These are phyloP conservation scores for Triangularia verruculosa DNA, from an alignment of 2,329 filamentous ascomycete species.

Conservation along the genomic window DNA sequence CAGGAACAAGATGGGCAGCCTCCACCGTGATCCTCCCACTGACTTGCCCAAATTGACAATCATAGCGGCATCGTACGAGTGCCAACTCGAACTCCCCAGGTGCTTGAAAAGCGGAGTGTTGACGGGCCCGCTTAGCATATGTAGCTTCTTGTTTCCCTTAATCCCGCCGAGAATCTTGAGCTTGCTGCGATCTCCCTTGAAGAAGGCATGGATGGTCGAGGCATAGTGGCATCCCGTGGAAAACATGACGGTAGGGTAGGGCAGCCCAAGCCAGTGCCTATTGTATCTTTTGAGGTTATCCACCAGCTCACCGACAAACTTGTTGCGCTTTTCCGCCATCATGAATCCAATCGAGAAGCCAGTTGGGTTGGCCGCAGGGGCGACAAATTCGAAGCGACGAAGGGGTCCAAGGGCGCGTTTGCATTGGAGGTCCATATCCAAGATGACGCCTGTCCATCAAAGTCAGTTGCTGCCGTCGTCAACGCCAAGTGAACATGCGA, in stretches of 20 bases:
- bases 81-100: constrained; percentile 42
- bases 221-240: constrained; percentile 43
- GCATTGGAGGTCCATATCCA: constrained; percentile 40
- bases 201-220: constrained; percentile 40
- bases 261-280: constrained; percentile 38
- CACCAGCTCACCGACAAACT: constrained; percentile 36
- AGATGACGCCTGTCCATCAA: constrained; percentile 21
- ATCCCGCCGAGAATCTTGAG: constrained; percentile 39
- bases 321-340: constrained; percentile 36
- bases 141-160: constrained; percentile 28
- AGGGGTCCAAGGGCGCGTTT: constrained; percentile 39
- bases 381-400: constrained; percentile 40
- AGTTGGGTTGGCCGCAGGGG: constrained; percentile 39
- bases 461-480: neutral
- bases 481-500: neutral
- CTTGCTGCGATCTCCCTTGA: constrained; percentile 30
- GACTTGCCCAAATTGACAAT: constrained; percentile 27
- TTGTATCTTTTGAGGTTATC: constrained; percentile 36
- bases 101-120: constrained; percentile 41
- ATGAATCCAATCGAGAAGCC: constrained; percentile 43
- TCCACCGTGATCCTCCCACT: neutral
- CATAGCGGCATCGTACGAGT: constrained; percentile 37
- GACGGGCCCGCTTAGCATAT: constrained; percentile 39
- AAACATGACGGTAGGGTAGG: constrained; percentile 43
- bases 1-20: constrained; percentile 13